Conservation (phyloP, 352 stramenopile species). For the Bremia lactucae region DNA sequence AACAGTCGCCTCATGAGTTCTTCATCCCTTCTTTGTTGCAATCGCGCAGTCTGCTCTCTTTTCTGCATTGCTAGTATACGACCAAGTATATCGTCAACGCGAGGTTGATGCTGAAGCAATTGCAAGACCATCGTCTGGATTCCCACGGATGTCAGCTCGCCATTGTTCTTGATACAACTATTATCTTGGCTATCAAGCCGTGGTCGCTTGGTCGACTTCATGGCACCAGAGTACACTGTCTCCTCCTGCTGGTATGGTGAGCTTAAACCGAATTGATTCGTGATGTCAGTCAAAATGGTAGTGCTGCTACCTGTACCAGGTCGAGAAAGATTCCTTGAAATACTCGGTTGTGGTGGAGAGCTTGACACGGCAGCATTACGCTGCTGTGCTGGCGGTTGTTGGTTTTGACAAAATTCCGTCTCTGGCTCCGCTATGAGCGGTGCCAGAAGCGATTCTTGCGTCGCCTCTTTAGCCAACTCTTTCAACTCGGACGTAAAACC, state of each 20-base stretch:
- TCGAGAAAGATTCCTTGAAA: background rate
- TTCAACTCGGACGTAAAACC: conserved; percentile 2
- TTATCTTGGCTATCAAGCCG: conserved; percentile 25
- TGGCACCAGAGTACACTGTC: background rate
- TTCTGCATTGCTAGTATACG: conserved; percentile 26
- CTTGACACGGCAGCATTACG: background rate
- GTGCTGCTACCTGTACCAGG: conserved; percentile 2
- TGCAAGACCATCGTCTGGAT: conserved; percentile 29
- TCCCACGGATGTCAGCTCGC: conserved; percentile 15
- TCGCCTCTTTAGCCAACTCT: conserved; percentile 4
- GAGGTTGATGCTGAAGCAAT: conserved; percentile 23
- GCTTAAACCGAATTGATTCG: conserved; percentile 30
- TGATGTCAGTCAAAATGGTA: conserved; percentile 46
- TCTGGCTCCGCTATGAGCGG: conserved; percentile 2
- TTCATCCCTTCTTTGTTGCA: conserved; percentile 15
- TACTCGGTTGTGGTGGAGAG: conserved; percentile 2
- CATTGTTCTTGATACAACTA: conserved; percentile 17
- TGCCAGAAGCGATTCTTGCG: background rate
- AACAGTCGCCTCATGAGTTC: conserved; percentile 17
- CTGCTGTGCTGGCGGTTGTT: too few species aligned
- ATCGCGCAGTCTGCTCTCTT: conserved; percentile 15
- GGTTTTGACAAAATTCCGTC: conserved; percentile 1
- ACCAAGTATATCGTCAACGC: conserved; percentile 22
- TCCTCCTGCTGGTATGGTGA: conserved; percentile 14
- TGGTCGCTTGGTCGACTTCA: conserved; percentile 29